Percentiles rank a stretch among this genome's conserved stretches.
Conservation (phyloP, 192 early-diverging fungal species). For the Phycomyces nitens region DNA sequence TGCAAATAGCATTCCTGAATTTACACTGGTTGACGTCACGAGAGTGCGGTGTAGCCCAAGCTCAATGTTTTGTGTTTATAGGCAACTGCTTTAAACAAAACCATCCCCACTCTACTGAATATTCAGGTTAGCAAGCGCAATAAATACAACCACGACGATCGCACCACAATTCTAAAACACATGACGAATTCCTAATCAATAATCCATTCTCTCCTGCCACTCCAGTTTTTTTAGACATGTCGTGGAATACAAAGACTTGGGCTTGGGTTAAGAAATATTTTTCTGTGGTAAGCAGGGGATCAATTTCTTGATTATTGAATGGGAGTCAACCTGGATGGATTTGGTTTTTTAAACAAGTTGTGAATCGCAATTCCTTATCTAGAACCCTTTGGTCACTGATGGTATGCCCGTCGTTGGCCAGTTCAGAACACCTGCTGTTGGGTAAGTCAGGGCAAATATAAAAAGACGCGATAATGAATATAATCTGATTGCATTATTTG, state of each 20-base stretch:
- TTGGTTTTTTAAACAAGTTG: not conserved
- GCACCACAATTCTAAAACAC: too few relatives aligned
- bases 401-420: slow-evolving; percentile 64
- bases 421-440: slow-evolving; percentile 67
- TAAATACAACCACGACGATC: too few relatives aligned
- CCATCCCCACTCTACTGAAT: slow-evolving; percentile 3
- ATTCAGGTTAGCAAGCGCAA: not conserved
- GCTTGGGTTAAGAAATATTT: slow-evolving; percentile 43
- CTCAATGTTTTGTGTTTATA: not conserved
- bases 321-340: not conserved
- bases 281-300: slow-evolving; percentile 36
- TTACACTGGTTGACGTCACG: not conserved
- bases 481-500: not conserved
- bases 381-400: slow-evolving; percentile 61
- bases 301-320: not conserved
- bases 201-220: not conserved
- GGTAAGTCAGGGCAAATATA: slow-evolving; percentile 34
- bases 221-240: slow-evolving; percentile 16
- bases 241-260: slow-evolving; percentile 40
- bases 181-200: not conserved
- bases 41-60: not conserved
- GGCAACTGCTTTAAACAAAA: not conserved
- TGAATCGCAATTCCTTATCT: not conserved
- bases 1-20: too few relatives aligned
- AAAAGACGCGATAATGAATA: too few relatives aligned